Evolutionary conservation across 441 rosid genomes (phyloP), one percentile per base, ranked within the genome.

Genomic region (Bruguiera hainesii): DNA sequence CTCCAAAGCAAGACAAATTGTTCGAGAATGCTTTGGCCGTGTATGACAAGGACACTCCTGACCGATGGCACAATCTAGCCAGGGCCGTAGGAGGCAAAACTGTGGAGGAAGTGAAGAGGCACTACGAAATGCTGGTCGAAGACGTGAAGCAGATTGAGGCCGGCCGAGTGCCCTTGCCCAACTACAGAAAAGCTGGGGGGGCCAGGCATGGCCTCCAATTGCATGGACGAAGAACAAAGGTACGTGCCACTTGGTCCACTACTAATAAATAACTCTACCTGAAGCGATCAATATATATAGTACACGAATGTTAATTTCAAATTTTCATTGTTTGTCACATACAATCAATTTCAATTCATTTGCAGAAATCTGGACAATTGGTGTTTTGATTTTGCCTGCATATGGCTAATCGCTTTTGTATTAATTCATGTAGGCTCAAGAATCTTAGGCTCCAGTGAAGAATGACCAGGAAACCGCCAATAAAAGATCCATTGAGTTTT

Each of bases 21-120:
- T 87, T 87, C 19, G 93, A 87, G 71, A 83, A 82, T 63, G 90
- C 93, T 51, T 66, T 85, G 72, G 89, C 82, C 50, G 70, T 79
- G 28, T 81, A 72, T 42, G 85, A 78, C 83, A 74, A 81, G 76
- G 86, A 85, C 58, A 79, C 86, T 0, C 93, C 90, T 0, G 89
- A 85, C 65, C 77, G 85, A 48, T 85, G 89, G 88, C 63, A 77
- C 60, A 80, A 85, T 0, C 71, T 87, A 3, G 93, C 90, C 60
- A 75, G 81, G 25, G 93, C 90, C 0, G 90, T 87, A 5, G 89
- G 90, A 19, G 93, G 83, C 53, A 88, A 88, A 72, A 79, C 85
- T 7, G 80, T 75, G 20, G 91, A 88, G 70, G 94, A 88, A 56
- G 91, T 85, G 61, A 88, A 83, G 70, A 65, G 51, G 29, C 94